Evolutionary conservation across 805 yeast species (phyloP).

Genomic region (Pichia pseudocactophila): DNA sequence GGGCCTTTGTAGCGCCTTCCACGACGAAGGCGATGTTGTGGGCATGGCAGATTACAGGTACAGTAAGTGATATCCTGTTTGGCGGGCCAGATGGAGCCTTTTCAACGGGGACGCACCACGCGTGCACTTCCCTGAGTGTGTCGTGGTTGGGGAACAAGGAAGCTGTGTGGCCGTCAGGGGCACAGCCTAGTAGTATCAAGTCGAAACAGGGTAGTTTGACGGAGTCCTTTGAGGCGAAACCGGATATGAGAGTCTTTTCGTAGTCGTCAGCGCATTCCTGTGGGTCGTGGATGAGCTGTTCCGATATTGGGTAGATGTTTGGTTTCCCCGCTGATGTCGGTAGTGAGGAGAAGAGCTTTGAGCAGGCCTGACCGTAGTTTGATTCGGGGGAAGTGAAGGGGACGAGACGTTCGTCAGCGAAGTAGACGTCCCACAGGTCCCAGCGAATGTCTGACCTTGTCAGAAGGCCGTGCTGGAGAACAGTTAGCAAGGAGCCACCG

Average conservation of each 20-base stretch:
- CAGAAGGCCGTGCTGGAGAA: constrained; percentile 77
- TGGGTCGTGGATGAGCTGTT: constrained; percentile 60
- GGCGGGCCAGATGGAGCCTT: constrained; percentile 87
- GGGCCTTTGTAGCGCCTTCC: constrained; percentile 93
- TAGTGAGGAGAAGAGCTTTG: constrained; percentile 68
- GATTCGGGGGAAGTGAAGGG: constrained; percentile 77
- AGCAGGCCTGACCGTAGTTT: constrained; percentile 82
- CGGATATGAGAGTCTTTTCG: constrained; percentile 76
- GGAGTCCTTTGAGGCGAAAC: constrained; percentile 93
- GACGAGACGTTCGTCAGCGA: constrained; percentile 93
- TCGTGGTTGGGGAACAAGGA: constrained; percentile 93
- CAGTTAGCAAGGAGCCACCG: constrained; percentile 88
- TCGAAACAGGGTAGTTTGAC: constrained; percentile 95
- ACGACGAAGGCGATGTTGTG: constrained; percentile 90
- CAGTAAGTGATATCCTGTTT: constrained; percentile 78
- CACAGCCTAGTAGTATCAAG: constrained; percentile 85
- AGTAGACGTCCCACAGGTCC: constrained; percentile 92
- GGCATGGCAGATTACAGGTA: constrained; percentile 92
- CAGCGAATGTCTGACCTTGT: constrained; percentile 65
- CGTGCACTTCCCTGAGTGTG: constrained; percentile 77
- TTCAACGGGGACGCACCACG: constrained; percentile 91
- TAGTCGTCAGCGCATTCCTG: constrained; percentile 92
- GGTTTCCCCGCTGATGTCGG: constrained; percentile 61
- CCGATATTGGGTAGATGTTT: constrained; percentile 76
- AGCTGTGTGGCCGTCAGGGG: constrained; percentile 97